Percentiles rank a stretch among this genome's conserved stretches.
These are phyloP conservation scores for Huntiella omanensis DNA, from an alignment of 2,329 filamentous ascomycete genomes.

Conservation along the genomic window DNA sequence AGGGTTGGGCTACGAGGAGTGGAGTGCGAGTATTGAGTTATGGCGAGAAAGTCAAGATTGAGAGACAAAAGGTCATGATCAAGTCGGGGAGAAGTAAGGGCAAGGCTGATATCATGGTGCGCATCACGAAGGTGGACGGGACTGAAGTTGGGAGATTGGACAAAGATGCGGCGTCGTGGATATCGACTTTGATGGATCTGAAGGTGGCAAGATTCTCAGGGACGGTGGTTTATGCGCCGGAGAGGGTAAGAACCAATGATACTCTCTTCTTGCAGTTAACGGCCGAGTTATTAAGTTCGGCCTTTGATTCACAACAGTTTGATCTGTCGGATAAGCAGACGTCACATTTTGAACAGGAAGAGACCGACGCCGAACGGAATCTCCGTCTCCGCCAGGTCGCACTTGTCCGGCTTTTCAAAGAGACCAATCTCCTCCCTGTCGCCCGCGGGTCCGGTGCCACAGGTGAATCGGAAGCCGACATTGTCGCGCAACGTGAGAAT, in stretches of 20 bases:
- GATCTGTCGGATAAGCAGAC: conserved; percentile 3
- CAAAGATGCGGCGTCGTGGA: conserved; percentile 77
- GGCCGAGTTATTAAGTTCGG: conserved; percentile 54
- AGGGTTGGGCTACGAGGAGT: conserved; percentile 80
- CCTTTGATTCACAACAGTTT: conserved; percentile 25
- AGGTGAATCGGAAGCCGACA: neutral
- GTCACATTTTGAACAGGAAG: conserved; percentile 64
- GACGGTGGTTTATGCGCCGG: conserved; percentile 73
- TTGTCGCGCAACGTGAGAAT: conserved; percentile 64
- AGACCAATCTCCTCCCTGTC: conserved; percentile 66
- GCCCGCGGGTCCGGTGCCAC: conserved; percentile 47
- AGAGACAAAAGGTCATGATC: conserved; percentile 49
- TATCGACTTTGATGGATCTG: conserved; percentile 81
- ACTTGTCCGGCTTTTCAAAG: conserved; percentile 72
- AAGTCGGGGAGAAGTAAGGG: conserved; percentile 29
- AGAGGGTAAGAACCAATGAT: conserved; percentile 71
- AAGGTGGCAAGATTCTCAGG: conserved; percentile 75
- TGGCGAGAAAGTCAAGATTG: conserved; percentile 68
- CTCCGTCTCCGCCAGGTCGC: conserved; percentile 71
- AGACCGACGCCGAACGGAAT: conserved; percentile 68
- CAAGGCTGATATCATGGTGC: conserved; percentile 66
- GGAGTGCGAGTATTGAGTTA: conserved; percentile 58
- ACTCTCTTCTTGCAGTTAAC: conserved; percentile 80
- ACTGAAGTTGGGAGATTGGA: conserved; percentile 73
- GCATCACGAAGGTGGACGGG: conserved; percentile 65